Evolutionary conservation across 2,329 filamentous ascomycete species (phyloP).

Genomic region (Aureobasidium subglaciale): DNA sequence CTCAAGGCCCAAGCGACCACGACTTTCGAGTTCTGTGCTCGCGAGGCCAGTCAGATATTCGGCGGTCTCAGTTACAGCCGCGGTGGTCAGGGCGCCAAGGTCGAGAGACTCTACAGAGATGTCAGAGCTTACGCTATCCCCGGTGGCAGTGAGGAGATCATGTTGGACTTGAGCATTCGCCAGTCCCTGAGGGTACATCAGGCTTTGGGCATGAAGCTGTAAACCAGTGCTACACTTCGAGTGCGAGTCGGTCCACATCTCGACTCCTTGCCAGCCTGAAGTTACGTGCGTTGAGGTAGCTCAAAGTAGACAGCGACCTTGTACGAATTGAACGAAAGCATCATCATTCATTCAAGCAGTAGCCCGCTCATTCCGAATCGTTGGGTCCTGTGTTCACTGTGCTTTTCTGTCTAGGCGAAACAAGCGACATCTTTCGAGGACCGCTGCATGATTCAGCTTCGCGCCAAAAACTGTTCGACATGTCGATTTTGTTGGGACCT

Average conservation of each 20-base stretch:
- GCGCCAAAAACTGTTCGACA: neutral
- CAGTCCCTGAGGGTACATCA: constrained; percentile 85
- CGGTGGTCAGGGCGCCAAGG: constrained; percentile 89
- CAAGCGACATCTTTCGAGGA: neutral
- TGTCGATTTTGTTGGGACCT: neutral
- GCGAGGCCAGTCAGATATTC: constrained; percentile 96
- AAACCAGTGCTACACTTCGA: constrained; percentile 25
- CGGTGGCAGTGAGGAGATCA: constrained; percentile 94
- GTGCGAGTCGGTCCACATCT: neutral
- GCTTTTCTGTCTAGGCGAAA: neutral
- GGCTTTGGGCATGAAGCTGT: constrained; percentile 93
- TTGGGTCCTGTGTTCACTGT: neutral
- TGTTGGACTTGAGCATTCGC: constrained; percentile 92
- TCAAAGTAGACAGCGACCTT: neutral
- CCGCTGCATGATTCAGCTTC: constrained; percentile 1
- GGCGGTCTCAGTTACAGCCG: constrained; percentile 87
- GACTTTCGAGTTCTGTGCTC: constrained; percentile 95
- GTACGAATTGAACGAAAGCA: neutral
- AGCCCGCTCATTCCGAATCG: neutral
- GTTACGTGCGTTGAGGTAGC: neutral
- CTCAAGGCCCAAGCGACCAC: constrained; percentile 91
- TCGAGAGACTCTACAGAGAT: constrained; percentile 90
- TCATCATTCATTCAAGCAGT: neutral
- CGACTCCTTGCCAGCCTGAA: neutral
- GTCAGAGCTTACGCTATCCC: constrained; percentile 92